Percentiles rank a stretch among this genome's conserved stretches.
phyloP scores from a whole-genome alignment of 2,329 filamentous ascomycete species.

The Penicillium italicum region DNA sequence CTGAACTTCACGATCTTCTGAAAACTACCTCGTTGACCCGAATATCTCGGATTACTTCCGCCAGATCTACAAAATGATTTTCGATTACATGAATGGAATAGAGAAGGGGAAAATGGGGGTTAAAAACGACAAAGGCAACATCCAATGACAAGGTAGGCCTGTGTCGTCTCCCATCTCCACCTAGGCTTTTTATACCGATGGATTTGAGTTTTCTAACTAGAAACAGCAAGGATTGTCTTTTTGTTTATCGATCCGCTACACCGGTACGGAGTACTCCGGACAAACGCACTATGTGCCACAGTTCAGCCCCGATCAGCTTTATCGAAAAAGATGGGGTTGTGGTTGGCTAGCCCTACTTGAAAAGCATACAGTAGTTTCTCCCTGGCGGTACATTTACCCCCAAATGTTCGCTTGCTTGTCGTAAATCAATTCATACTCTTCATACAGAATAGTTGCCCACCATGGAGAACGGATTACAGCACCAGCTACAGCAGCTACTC shows the following conservation, averaged over 20 bases:
- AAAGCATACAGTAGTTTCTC: background rate
- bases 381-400: background rate
- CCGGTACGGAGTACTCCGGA: background rate
- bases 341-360: background rate
- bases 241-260: background rate
- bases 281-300: background rate
- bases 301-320: background rate
- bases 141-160: background rate
- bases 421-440: background rate
- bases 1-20: background rate
- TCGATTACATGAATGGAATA: background rate
- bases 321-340: background rate
- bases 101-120: background rate
- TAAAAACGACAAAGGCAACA: background rate
- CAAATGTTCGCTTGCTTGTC: background rate
- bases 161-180: background rate
- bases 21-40: background rate
- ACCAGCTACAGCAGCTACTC: background rate
- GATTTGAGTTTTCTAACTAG: background rate
- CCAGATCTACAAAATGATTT: background rate
- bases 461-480: background rate
- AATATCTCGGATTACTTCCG: too few species aligned
- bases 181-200: background rate
- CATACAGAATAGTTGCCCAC: background rate
- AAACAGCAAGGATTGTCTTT: background rate